Evolutionary conservation across 108 stramenopile genomes (phyloP).

Genomic region (Cyclotella baltica): DNA sequence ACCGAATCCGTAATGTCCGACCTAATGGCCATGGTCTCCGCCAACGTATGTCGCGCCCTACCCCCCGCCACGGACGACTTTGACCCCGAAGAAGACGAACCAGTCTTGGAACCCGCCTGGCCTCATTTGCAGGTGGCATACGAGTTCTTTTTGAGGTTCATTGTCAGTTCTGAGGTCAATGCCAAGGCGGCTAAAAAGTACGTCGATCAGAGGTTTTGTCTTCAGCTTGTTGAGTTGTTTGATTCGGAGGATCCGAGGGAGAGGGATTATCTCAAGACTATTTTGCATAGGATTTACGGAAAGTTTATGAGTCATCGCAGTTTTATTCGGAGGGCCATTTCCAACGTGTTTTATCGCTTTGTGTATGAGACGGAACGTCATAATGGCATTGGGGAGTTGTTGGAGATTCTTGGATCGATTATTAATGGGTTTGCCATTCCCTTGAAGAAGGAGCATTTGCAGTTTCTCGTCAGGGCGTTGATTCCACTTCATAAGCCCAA

Average conservation of each 20-base stretch:
- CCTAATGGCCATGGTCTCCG: constrained; percentile 90
- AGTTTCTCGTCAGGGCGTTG: constrained; percentile 94
- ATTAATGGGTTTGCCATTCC: constrained; percentile 99
- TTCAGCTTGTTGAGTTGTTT: constrained; percentile 97
- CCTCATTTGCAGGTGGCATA: constrained; percentile 99
- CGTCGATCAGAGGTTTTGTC: constrained; percentile 94
- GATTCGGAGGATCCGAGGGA: constrained; percentile 99
- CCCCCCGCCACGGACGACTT: constrained; percentile 98
- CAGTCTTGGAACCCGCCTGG: constrained; percentile 97
- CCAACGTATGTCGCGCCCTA: constrained; percentile 96
- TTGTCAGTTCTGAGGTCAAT: constrained; percentile 95
- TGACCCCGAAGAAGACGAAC: constrained; percentile 99
- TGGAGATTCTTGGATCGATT: constrained; percentile 98
- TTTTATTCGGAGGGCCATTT: constrained; percentile 96
- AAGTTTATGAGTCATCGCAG: constrained; percentile 99
- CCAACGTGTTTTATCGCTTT: constrained; percentile 97
- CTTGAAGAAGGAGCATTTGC: constrained; percentile 97
- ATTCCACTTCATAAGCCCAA: constrained; percentile 99
- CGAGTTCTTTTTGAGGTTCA: constrained; percentile 99
- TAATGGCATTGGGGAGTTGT: constrained; percentile 97
- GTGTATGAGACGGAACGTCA: constrained; percentile 97
- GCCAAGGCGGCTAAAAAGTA: constrained; percentile 99
- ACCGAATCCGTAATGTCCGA: constrained; percentile 95
- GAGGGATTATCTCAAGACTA: constrained; percentile 99
- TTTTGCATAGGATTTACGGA: constrained; percentile 98